Conservation (phyloP, 768 basidiomycete species). For the Boletus fagicola region DNA sequence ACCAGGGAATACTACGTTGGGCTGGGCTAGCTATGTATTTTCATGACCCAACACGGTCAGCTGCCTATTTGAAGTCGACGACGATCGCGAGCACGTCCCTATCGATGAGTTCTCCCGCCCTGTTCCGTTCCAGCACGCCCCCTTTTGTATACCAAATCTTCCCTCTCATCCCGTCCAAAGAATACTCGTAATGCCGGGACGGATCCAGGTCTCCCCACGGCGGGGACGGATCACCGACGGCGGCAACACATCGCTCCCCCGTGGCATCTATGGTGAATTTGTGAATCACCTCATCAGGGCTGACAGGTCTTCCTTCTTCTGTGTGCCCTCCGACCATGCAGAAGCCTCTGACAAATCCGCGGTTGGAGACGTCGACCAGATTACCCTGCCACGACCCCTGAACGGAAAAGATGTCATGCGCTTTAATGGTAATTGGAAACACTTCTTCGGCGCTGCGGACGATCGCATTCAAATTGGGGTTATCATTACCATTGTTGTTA, state of each 20-base stretch:
- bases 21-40: no score
- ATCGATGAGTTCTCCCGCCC: not conserved
- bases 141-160: conserved; percentile 14
- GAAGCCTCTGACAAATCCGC: conserved; percentile 17
- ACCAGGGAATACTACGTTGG: not conserved
- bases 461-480: conserved; percentile 1
- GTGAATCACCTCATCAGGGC: not conserved
- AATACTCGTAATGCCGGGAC: not conserved
- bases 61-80: conserved; percentile 11
- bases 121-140: conserved; percentile 1
- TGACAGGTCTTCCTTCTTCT: not conserved
- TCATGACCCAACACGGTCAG: not conserved
- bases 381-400: conserved; percentile 13
- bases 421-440: conserved; percentile 6
- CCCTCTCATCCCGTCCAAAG: conserved; percentile 14
- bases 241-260: conserved; percentile 7
- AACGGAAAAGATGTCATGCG: conserved; percentile 13
- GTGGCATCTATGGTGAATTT: conserved; percentile 22
- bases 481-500: not conserved
- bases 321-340: not conserved
- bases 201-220: conserved; percentile 5
- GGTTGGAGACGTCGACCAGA: conserved; percentile 14
- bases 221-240: conserved; percentile 14
- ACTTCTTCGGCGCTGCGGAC: conserved; percentile 4
- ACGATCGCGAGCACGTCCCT: conserved; percentile 10